Percentiles rank a stretch among this genome's conserved stretches.
Evolutionary conservation across 495 filamentous ascomycete genomes (phyloP).

Genomic region (Xylona heveae): DNA sequence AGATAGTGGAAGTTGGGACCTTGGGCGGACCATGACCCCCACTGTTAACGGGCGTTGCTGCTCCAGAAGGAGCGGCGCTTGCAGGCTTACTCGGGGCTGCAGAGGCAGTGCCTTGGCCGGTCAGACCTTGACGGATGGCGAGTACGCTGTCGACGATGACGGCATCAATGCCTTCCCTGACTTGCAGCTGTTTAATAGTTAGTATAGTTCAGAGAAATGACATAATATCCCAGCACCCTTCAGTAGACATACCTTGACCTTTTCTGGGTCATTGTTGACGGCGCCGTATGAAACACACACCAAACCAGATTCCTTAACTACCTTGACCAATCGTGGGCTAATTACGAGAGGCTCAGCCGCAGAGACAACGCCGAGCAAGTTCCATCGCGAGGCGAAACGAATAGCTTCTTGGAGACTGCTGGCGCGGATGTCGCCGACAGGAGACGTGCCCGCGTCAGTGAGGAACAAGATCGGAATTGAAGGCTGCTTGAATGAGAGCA

Average conservation of each 20-base stretch:
- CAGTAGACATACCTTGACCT: conserved; percentile 51
- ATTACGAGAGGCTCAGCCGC: conserved; percentile 67
- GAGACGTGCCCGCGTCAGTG: conserved; percentile 58
- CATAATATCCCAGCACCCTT: neutral
- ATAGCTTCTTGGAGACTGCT: conserved; percentile 87
- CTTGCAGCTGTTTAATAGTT: conserved; percentile 43
- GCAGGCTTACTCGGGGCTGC: too few species aligned
- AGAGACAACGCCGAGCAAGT: conserved; percentile 75
- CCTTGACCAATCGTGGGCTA: conserved; percentile 74
- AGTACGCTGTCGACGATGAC: conserved; percentile 91
- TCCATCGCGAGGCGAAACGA: conserved; percentile 85
- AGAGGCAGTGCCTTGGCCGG: too few species aligned
- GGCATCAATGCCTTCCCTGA: conserved; percentile 85
- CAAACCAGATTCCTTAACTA: conserved; percentile 87
- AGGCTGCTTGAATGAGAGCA: conserved; percentile 89
- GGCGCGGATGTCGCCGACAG: conserved; percentile 75
- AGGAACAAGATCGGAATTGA: conserved; percentile 90
- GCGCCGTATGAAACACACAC: conserved; percentile 91
- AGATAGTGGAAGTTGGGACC: too few species aligned
- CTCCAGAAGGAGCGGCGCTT: too few species aligned
- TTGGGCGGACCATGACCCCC: too few species aligned
- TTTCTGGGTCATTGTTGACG: conserved; percentile 65
- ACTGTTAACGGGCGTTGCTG: too few species aligned
- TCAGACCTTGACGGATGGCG: conserved; percentile 54
- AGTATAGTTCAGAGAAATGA: neutral